Percentiles rank a stretch among this genome's conserved stretches.
Conservation (phyloP, 106 monocot species). For the Acorus calamus region DNA sequence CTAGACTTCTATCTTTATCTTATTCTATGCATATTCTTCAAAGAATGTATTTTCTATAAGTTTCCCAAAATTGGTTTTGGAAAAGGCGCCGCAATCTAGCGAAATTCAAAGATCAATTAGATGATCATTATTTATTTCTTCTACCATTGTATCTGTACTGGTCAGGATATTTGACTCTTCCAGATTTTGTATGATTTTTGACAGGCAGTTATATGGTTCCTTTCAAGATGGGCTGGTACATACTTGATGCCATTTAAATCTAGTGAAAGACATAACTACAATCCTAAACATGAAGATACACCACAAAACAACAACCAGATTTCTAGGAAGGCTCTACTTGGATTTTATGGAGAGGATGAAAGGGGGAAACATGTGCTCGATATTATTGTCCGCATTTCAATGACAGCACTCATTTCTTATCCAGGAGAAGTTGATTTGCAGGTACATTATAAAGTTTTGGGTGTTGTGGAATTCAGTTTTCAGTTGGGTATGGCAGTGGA, state of each 20-base stretch:
- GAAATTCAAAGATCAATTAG: too few species aligned
- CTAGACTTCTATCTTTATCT: too few species aligned
- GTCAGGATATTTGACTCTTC: too few species aligned
- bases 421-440: slow-evolving; percentile 78
- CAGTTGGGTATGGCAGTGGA: too few species aligned
- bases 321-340: slow-evolving; percentile 46
- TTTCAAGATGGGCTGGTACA: slow-evolving; percentile 91
- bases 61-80: too few species aligned
- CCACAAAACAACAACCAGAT: slow-evolving; percentile 9
- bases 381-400: slow-evolving; percentile 50
- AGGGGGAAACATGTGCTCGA: slow-evolving; percentile 74
- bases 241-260: slow-evolving; percentile 67
- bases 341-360: slow-evolving; percentile 70
- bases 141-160: too few species aligned
- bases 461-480: too few species aligned
- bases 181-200: neutral
- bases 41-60: too few species aligned
- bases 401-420: slow-evolving; percentile 51
- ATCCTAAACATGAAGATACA: slow-evolving; percentile 15
- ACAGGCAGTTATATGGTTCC: slow-evolving; percentile 91
- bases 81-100: too few species aligned
- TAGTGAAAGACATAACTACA: slow-evolving; percentile 20
- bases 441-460: slow-evolving; percentile 23
- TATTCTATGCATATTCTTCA: too few species aligned
- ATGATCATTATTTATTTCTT: too few species aligned